phyloP scores from a whole-genome alignment of 495 filamentous ascomycete genomes.

The Talaromyces stipitatus region DNA sequence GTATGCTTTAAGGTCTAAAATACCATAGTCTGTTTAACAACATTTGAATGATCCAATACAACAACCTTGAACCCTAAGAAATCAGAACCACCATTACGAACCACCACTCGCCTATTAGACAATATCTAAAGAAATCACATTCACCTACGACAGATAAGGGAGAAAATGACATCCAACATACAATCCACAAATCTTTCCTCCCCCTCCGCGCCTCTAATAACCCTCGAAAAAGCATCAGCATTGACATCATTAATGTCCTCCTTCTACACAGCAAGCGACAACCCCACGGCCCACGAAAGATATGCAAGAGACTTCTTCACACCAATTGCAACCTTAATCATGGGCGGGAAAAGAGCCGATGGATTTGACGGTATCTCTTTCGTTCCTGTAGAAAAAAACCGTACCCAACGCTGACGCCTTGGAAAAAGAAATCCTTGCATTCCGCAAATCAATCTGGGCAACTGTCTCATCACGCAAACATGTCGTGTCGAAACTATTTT shows the following conservation, averaged over 20 bases:
- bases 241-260: slow-evolving; percentile 44
- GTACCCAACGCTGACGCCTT: neutral
- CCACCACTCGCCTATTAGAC: too few species aligned
- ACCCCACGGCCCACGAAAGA: slow-evolving; percentile 44
- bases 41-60: too few species aligned
- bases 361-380: slow-evolving; percentile 40
- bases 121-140: too few species aligned
- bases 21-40: too few species aligned
- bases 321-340: slow-evolving; percentile 45
- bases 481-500: slow-evolving; percentile 42
- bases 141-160: neutral
- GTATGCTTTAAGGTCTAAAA: too few species aligned
- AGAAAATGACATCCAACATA: slow-evolving; percentile 33
- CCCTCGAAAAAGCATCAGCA: slow-evolving; percentile 16
- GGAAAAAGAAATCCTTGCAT: slow-evolving; percentile 41
- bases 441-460: slow-evolving; percentile 51
- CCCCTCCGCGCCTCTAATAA: slow-evolving; percentile 15
- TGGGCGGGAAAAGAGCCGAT: slow-evolving; percentile 44
- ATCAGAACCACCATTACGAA: too few species aligned
- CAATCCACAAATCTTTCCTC: slow-evolving; percentile 15
- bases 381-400: too few species aligned
- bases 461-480: slow-evolving; percentile 46
- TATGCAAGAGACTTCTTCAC: slow-evolving; percentile 48
- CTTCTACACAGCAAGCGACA: slow-evolving; percentile 54
- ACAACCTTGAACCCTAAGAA: too few species aligned